Percentiles rank a stretch among this genome's conserved stretches.
phyloP scores from a whole-genome alignment of 1,139 yeast genomes.

The Geotrichum fermentans region DNA sequence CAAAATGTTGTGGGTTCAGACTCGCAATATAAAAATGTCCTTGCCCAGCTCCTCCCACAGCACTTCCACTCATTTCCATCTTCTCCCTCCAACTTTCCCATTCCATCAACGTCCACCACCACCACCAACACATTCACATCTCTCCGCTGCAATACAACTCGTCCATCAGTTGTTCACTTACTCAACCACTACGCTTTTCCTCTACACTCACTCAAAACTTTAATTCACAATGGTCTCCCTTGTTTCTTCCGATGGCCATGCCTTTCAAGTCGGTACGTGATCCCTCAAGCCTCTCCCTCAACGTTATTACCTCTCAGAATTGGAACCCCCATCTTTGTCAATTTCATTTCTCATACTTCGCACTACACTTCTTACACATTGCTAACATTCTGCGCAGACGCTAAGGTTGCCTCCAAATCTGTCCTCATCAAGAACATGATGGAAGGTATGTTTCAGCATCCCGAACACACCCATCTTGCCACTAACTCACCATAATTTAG shows the following conservation, averaged over 20 bases:
- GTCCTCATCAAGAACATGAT: constrained; percentile 85
- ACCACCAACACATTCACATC: background rate
- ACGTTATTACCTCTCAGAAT: too few relatives aligned
- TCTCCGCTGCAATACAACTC: background rate
- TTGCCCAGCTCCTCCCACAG: background rate
- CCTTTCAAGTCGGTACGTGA: constrained; percentile 39
- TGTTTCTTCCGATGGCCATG: constrained; percentile 41
- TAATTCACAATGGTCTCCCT: constrained; percentile 35
- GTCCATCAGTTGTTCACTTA: background rate
- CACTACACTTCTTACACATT: too few relatives aligned
- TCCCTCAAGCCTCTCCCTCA: too few relatives aligned
- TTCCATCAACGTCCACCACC: background rate
- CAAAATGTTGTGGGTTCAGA: too few relatives aligned
- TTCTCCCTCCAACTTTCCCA: background rate
- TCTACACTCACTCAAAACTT: background rate
- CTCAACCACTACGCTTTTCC: background rate
- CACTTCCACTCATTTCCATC: background rate
- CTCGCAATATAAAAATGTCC: too few relatives aligned
- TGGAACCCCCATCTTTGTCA: too few relatives aligned
- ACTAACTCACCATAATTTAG: constrained; percentile 8
- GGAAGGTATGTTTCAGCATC: constrained; percentile 50
- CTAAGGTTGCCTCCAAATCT: constrained; percentile 85
- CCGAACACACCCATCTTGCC: background rate
- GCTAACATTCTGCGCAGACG: too few relatives aligned
- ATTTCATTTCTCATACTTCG: too few relatives aligned